Evolutionary conservation across 1,284 basidiomycete species (phyloP).

Genomic region (Sphaerobolus stellatus): DNA sequence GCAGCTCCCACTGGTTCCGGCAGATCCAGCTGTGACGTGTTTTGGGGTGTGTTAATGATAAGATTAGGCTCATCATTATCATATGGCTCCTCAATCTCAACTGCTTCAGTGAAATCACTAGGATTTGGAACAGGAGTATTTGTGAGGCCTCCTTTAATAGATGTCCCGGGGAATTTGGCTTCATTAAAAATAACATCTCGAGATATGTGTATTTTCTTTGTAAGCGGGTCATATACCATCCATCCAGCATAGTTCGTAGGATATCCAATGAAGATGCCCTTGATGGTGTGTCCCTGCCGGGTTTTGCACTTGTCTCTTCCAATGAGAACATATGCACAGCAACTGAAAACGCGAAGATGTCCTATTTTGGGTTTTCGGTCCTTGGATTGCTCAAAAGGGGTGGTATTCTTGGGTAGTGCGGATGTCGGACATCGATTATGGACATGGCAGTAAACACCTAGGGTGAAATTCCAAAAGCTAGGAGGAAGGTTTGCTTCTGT

Average conservation of each 20-base stretch:
- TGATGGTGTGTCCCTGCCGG: conserved; percentile 30
- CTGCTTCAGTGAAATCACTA: too few species aligned
- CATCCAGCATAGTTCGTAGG: conserved; percentile 28
- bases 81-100: too few species aligned
- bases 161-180: conserved; percentile 16
- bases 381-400: conserved; percentile 1
- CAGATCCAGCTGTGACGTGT: too few species aligned
- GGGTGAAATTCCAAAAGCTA: conserved; percentile 17
- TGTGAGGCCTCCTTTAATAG: conserved; percentile 15
- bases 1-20: too few species aligned
- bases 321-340: conserved; percentile 34
- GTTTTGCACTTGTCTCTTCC: conserved; percentile 29
- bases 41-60: too few species aligned
- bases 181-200: conserved; percentile 32
- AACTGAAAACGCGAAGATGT: conserved; percentile 33
- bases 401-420: conserved; percentile 5
- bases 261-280: conserved; percentile 39
- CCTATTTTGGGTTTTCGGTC: conserved; percentile 28
- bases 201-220: conserved; percentile 22
- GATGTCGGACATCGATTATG: conserved; percentile 14
- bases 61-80: too few species aligned
- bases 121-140: conserved; percentile 9
- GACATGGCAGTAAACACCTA: conserved; percentile 13
- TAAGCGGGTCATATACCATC: conserved; percentile 30
- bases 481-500: conserved; percentile 14